Percentiles rank a stretch among this genome's conserved stretches.
Evolutionary conservation across 225 moss, liverwort and hornwort genomes (phyloP).

Genomic region (Polytrichum formosum): DNA sequence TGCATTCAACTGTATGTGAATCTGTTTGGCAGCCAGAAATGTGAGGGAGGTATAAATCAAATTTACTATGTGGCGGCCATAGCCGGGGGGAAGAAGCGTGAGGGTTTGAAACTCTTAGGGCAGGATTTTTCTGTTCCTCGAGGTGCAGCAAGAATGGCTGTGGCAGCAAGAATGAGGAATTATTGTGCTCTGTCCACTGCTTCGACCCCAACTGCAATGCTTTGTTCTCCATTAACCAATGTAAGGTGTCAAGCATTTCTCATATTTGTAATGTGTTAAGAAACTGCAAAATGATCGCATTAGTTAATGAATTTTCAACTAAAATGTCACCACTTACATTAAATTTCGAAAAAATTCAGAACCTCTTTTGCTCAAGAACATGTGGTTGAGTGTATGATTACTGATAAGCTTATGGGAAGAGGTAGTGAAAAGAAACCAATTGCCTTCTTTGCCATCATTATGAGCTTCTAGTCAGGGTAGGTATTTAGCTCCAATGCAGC

Average conservation of each 20-base stretch:
- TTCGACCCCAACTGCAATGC: conserved; percentile 25
- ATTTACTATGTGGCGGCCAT: too few relatives aligned
- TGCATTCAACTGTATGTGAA: too few relatives aligned
- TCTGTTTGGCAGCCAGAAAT: too few relatives aligned
- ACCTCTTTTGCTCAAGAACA: not conserved
- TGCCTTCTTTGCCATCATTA: too few relatives aligned
- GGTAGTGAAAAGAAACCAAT: too few relatives aligned
- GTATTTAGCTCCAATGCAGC: too few relatives aligned
- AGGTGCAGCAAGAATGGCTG: conserved; percentile 22
- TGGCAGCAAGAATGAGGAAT: conserved; percentile 24
- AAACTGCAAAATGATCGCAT: not conserved
- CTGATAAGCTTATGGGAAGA: too few relatives aligned
- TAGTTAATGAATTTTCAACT: not conserved
- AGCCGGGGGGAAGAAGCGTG: too few relatives aligned
- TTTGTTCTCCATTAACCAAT: conserved; percentile 8
- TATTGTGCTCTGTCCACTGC: conserved; percentile 20
- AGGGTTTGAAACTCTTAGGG: too few relatives aligned
- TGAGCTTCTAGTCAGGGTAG: too few relatives aligned
- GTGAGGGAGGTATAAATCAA: too few relatives aligned
- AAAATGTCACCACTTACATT: not conserved
- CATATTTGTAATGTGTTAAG: not conserved
- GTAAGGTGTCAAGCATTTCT: conserved; percentile 10
- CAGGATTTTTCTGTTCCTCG: not conserved
- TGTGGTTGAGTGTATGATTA: not conserved
- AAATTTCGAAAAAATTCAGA: not conserved